Evolutionary conservation across 31 red algal species (phyloP).

Genomic region (Asparagopsis taxiformis): DNA sequence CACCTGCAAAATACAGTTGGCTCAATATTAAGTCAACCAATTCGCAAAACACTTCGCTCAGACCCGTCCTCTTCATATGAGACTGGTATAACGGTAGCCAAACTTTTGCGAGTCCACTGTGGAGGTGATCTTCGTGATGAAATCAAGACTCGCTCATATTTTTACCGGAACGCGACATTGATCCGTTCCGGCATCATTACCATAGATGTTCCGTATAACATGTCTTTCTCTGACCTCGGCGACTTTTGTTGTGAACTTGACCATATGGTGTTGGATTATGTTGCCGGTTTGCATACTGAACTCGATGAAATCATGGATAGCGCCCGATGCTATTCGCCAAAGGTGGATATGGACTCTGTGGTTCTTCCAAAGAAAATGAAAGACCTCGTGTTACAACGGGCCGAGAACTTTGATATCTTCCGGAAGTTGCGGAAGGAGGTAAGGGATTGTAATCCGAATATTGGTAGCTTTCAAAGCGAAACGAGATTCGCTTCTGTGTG

Average conservation of each 20-base stretch:
- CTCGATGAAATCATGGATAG: constrained; percentile 56
- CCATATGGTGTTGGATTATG: constrained; percentile 65
- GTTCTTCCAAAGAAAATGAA: constrained; percentile 53
- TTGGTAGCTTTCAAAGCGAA: not conserved
- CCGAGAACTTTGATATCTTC: constrained; percentile 59
- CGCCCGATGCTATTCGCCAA: constrained; percentile 59
- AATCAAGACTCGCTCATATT: constrained; percentile 46
- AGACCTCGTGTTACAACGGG: constrained; percentile 35
- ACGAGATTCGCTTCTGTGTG: too few relatives aligned
- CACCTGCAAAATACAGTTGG: constrained; percentile 14
- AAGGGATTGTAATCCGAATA: not conserved
- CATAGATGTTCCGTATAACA: constrained; percentile 54
- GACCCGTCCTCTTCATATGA: constrained; percentile 50
- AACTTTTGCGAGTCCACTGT: constrained; percentile 50
- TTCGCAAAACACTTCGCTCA: constrained; percentile 46
- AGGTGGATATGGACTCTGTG: constrained; percentile 54
- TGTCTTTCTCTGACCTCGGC: constrained; percentile 50
- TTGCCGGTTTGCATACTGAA: constrained; percentile 48
- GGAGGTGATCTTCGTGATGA: constrained; percentile 52
- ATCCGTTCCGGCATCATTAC: constrained; percentile 54
- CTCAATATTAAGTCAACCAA: constrained; percentile 38
- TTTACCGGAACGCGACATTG: constrained; percentile 40
- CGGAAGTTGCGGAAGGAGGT: constrained; percentile 36
- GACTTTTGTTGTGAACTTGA: constrained; percentile 60
- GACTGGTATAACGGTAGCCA: constrained; percentile 42